These are phyloP conservation scores for Cryptosporidium felis DNA, from an alignment of 169 alveolate species.

Conservation along the genomic window DNA sequence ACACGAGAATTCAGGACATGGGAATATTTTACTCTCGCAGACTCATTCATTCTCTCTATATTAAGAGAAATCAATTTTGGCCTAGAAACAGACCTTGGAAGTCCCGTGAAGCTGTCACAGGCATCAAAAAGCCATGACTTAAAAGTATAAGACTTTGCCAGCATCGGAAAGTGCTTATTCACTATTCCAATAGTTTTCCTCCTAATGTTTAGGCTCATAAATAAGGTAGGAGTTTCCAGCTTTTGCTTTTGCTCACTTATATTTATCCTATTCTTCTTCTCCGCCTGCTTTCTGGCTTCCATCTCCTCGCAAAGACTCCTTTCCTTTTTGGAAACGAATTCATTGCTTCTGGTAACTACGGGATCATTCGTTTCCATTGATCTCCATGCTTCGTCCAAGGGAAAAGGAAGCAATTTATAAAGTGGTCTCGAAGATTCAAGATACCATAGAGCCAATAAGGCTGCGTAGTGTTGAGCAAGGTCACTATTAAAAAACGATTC, in stretches of 20 bases:
- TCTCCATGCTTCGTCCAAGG: slow-evolving; percentile 55
- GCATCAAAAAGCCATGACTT: slow-evolving; percentile 52
- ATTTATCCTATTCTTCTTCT: slow-evolving; percentile 1
- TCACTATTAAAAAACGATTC: slow-evolving; percentile 37
- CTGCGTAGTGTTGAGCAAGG: slow-evolving; percentile 61
- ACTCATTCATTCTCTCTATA: background rate
- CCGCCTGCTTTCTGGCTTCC: background rate
- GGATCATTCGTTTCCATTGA: slow-evolving; percentile 51
- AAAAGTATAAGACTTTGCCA: slow-evolving; percentile 24
- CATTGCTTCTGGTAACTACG: slow-evolving; percentile 22
- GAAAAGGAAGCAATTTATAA: slow-evolving; percentile 47
- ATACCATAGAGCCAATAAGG: slow-evolving; percentile 16
- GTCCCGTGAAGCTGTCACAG: background rate
- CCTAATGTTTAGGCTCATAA: slow-evolving; percentile 45
- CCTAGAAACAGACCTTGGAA: slow-evolving; percentile 6
- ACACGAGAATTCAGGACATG: background rate
- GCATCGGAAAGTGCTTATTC: slow-evolving; percentile 22
- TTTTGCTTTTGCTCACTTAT: slow-evolving; percentile 35
- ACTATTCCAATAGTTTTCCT: slow-evolving; percentile 17
- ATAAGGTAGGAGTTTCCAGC: slow-evolving; percentile 46
- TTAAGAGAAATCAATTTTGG: slow-evolving; percentile 42
- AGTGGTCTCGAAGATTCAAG: slow-evolving; percentile 34
- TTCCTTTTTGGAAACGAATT: slow-evolving; percentile 37
- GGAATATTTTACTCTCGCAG: background rate
- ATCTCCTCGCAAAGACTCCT: background rate